Percentiles rank a stretch among this genome's conserved stretches.
phyloP scores from a whole-genome alignment of 768 basidiomycete species.

The Hygrophorus pudorinus region DNA sequence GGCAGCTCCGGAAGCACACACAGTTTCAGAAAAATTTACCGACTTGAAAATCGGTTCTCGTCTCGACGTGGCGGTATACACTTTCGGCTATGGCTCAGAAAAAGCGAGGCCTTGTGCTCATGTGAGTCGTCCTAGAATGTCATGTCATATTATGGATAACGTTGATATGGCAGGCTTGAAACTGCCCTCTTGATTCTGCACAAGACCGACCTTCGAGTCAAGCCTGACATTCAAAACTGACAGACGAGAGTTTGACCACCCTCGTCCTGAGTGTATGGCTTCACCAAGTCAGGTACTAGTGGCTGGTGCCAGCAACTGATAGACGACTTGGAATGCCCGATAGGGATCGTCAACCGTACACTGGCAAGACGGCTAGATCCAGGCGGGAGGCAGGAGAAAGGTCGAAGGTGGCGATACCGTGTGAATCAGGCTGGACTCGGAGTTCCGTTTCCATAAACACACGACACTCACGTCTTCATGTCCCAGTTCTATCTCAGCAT shows the following conservation, averaged over 20 bases:
- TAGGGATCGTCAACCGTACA: too few relatives aligned
- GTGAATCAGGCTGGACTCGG: too few relatives aligned
- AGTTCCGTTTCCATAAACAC: too few relatives aligned
- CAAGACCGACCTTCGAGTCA: conserved; percentile 56
- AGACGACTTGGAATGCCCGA: too few relatives aligned
- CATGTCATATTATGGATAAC: not conserved
- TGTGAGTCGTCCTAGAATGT: conserved; percentile 31
- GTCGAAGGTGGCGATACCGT: too few relatives aligned
- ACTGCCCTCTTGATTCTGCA: conserved; percentile 57
- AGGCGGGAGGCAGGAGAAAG: too few relatives aligned
- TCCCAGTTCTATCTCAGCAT: too few relatives aligned
- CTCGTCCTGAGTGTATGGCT: conserved; percentile 13
- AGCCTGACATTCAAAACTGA: conserved; percentile 30
- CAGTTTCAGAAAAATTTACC: conserved; percentile 39
- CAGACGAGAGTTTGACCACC: conserved; percentile 20
- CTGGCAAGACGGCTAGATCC: too few relatives aligned
- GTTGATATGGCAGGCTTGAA: conserved; percentile 40
- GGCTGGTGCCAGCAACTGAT: too few relatives aligned
- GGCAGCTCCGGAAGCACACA: conserved; percentile 21
- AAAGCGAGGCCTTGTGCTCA: conserved; percentile 49
- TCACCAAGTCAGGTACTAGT: not conserved
- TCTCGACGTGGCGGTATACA: conserved; percentile 47
- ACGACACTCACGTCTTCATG: too few relatives aligned
- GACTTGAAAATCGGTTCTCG: conserved; percentile 49
- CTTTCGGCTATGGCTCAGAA: conserved; percentile 35